phyloP scores from a whole-genome alignment of 768 basidiomycete genomes.

The Coprinellus aureogranulatus region DNA sequence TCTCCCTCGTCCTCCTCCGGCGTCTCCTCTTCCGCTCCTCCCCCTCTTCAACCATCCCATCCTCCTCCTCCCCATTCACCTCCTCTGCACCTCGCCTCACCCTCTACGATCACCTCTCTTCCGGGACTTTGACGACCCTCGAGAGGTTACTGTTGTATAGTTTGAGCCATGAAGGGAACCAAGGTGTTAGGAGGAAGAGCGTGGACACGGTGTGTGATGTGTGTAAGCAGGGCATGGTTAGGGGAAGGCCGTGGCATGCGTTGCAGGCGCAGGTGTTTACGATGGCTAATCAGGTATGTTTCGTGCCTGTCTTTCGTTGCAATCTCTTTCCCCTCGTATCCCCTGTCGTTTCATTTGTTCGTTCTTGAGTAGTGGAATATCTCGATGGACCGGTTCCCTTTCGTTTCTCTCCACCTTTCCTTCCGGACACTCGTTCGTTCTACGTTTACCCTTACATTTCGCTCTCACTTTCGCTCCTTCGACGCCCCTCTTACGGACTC shows the following conservation, averaged over 20 bases:
- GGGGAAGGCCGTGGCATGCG: conserved; percentile 80
- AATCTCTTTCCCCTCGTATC: too few species aligned
- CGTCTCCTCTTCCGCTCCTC: conserved; percentile 71
- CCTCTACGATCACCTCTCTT: conserved; percentile 74
- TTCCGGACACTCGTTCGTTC: too few species aligned
- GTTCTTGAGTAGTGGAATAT: too few species aligned
- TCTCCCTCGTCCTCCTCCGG: conserved; percentile 77
- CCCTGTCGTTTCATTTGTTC: too few species aligned
- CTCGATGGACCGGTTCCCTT: too few species aligned
- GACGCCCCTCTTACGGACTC: too few species aligned
- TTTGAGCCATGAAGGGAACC: conserved; percentile 56
- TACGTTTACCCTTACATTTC: too few species aligned
- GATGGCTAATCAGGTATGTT: conserved; percentile 47
- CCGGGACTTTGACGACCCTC: conserved; percentile 61
- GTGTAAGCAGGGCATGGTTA: conserved; percentile 69
- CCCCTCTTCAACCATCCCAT: conserved; percentile 22
- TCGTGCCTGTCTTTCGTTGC: too few species aligned
- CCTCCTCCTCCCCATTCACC: conserved; percentile 11
- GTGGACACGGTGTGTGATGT: conserved; percentile 77
- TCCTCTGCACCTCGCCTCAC: conserved; percentile 37
- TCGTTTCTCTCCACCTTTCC: too few species aligned
- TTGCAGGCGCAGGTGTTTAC: conserved; percentile 69
- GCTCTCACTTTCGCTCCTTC: too few species aligned
- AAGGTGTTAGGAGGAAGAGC: conserved; percentile 63
- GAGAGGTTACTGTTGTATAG: conserved; percentile 73